Percentiles rank a stretch among this genome's conserved stretches.
phyloP scores from a whole-genome alignment of 441 rosid genomes.

The Breynia disticha region DNA sequence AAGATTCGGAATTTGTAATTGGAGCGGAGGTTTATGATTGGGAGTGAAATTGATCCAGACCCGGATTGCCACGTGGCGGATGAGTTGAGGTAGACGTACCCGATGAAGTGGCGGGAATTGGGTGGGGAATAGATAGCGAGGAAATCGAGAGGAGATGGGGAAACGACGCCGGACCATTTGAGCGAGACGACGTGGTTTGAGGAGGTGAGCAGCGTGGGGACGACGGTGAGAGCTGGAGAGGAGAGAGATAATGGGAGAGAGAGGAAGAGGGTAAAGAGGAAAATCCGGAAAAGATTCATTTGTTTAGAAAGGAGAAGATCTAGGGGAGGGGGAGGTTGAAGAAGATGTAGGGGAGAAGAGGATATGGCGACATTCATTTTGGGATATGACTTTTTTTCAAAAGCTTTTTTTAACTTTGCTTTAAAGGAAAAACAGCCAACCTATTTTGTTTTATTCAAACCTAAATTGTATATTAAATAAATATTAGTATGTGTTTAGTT shows the following conservation, averaged over 20 bases:
- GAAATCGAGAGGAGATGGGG: conserved; percentile 78
- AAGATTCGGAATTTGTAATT: conserved; percentile 81
- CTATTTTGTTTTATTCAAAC: too few species aligned
- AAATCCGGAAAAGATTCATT: conserved; percentile 6
- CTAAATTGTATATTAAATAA: too few species aligned
- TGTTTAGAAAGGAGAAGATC: too few species aligned
- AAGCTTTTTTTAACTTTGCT: too few species aligned
- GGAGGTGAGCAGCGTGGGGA: conserved; percentile 38
- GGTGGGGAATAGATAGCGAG: conserved; percentile 83
- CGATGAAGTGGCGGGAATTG: conserved; percentile 56
- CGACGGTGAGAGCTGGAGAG: conserved; percentile 23
- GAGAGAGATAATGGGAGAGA: conserved; percentile 19
- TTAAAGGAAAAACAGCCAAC: too few species aligned
- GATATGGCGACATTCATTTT: too few species aligned
- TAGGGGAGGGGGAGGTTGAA: too few species aligned
- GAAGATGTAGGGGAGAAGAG: too few species aligned
- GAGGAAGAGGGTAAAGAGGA: conserved; percentile 17
- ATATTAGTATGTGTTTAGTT: too few species aligned
- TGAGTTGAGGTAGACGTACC: conserved; percentile 63
- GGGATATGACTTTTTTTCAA: too few species aligned
- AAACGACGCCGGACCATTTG: conserved; percentile 56
- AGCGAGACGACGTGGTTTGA: conserved; percentile 57
- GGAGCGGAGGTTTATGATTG: conserved; percentile 59
- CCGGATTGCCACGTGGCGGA: conserved; percentile 54
- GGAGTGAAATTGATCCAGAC: conserved; percentile 58